Conservation (phyloP, 2,329 filamentous ascomycete species). For the Rasamsonia emersonii region DNA sequence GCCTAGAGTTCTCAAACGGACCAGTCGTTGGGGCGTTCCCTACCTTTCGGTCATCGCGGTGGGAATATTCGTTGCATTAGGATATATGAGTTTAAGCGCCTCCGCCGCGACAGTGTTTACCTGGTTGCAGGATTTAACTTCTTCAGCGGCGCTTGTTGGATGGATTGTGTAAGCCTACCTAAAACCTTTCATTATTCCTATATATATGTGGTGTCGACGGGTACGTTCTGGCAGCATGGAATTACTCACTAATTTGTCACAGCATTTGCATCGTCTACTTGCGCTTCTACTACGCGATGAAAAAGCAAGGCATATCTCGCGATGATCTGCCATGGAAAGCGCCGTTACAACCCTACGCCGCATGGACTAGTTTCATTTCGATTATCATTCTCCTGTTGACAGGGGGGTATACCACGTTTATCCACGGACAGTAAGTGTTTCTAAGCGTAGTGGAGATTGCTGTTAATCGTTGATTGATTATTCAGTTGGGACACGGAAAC, state of each 20-base stretch:
- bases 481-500: not conserved
- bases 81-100: conserved; percentile 27
- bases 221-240: too few relatives aligned
- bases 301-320: conserved; percentile 24
- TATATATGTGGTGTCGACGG: conserved; percentile 40
- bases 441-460: too few relatives aligned
- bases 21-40: conserved; percentile 45
- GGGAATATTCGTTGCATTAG: conserved; percentile 35
- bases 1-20: conserved; percentile 48
- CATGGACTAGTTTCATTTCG: conserved; percentile 50
- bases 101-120: conserved; percentile 49
- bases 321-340: conserved; percentile 39
- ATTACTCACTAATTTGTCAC: conserved; percentile 40
- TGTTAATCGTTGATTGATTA: too few relatives aligned
- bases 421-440: too few relatives aligned
- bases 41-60: conserved; percentile 51
- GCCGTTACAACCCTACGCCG: conserved; percentile 51
- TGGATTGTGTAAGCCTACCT: too few relatives aligned
- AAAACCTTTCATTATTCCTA: conserved; percentile 33
- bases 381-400: conserved; percentile 52
- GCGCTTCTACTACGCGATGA: conserved; percentile 39
- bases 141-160: conserved; percentile 26
- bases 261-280: conserved; percentile 46
- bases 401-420: too few relatives aligned
- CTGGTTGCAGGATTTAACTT: conserved; percentile 56